Base-by-base conservation (phyloP, 805 yeast genomes). In the Starmerella vitae region DNA sequence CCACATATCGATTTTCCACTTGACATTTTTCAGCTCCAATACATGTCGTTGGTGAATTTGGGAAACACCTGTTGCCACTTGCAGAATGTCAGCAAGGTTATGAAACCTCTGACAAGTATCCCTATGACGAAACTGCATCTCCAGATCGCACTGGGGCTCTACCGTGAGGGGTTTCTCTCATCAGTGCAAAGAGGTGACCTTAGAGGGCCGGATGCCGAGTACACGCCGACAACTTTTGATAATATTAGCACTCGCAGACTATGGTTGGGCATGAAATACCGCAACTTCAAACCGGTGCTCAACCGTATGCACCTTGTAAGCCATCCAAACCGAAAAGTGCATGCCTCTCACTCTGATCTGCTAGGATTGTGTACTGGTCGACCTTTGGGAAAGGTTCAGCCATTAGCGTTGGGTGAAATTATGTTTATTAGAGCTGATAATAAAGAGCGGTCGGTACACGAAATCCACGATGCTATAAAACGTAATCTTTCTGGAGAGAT, bases 221-320 rank as follows among this genome's bases (percentile, higher is more conserved):
- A 64, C 33, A 64, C 64, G 2, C 78, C 86, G 1, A 74, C 74
- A 3, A 85, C 97, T 0, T 85, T 79, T 25, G 94, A 82, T 56
- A 86, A 88, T 55, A 73, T 91, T 22, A 61, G 93, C 15, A 71
- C 86, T 1, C 74, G 97, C 54, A 70, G 93, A 50, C 68, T 91
- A 36, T 91, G 98, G 98, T 59, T 91, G 17, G 93, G 86, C 2
- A 65, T 91, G 57, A 91, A 91, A 58, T 91, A 91, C 59, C 73
- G 88, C 55, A 73, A 83, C 47, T 74, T 78, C 54, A 65, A 68
- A 49, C 78, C 95, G 0, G 93, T 91, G 14, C 66, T 91, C 46
- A 68, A 74, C 48, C 70, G 73, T 39, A 72, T 85, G 51, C 67
- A 72, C 22, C 66, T 88, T 50, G 74, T 91, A 22, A 78, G 91